Evolutionary conservation across 768 basidiomycete genomes (phyloP).

Genomic region (Cantharellus cinnabarinus): DNA sequence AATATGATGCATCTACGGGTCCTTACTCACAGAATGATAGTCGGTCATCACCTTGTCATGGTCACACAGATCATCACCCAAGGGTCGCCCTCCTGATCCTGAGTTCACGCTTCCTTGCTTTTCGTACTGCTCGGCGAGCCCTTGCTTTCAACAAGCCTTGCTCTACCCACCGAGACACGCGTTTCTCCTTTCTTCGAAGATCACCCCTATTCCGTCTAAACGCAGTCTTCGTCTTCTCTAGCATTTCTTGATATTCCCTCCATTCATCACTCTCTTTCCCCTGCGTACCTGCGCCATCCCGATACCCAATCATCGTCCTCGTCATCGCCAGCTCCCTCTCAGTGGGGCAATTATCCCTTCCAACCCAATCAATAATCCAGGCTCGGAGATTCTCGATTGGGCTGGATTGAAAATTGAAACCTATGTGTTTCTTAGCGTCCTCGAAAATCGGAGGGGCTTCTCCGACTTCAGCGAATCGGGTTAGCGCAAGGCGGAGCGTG

Average conservation of each 20-base stretch:
- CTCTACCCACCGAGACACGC: background rate
- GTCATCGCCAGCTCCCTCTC: conserved; percentile 20
- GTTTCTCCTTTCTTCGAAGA: background rate
- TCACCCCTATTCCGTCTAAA: background rate
- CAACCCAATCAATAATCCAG: conserved; percentile 44
- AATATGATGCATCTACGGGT: background rate
- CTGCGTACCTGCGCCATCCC: background rate
- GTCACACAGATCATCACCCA: background rate
- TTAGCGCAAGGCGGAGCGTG: conserved; percentile 40
- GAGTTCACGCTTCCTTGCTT: background rate
- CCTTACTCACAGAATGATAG: background rate
- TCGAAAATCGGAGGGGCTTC: conserved; percentile 40
- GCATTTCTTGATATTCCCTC: background rate
- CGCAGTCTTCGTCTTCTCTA: too few species aligned
- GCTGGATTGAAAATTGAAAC: conserved; percentile 18
- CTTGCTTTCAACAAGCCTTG: background rate
- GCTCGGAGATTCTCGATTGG: conserved; percentile 23
- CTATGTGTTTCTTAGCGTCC: conserved; percentile 2
- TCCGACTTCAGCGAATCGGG: conserved; percentile 54
- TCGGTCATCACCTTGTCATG: background rate
- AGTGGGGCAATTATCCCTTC: conserved; percentile 24
- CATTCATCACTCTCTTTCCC: background rate
- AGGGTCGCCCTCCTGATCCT: background rate
- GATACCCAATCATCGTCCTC: background rate
- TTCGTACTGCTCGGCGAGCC: background rate